Evolutionary conservation across 2,329 filamentous ascomycete genomes (phyloP).

Genomic region (Paraconiothyrium sp.): DNA sequence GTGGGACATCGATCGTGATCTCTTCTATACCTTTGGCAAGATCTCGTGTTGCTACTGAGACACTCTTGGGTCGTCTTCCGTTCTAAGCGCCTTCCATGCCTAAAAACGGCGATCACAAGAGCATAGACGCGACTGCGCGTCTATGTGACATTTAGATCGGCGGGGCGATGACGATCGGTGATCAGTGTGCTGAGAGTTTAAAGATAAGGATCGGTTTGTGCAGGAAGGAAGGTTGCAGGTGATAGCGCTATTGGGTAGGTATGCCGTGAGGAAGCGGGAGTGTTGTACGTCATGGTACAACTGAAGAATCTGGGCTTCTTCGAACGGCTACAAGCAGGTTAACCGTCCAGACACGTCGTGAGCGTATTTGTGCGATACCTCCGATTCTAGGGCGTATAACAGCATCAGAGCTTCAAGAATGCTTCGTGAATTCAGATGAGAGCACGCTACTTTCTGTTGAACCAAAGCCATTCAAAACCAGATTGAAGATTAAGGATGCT

Average conservation of each 20-base stretch:
- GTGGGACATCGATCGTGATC: not conserved
- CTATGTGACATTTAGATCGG: not conserved
- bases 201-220: not conserved
- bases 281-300: not conserved
- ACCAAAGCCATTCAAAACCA: too few species aligned
- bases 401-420: too few species aligned
- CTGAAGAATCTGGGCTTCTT: not conserved
- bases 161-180: not conserved
- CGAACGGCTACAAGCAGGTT: not conserved
- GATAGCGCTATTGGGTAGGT: not conserved
- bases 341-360: too few species aligned
- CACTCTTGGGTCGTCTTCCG: not conserved
- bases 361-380: too few species aligned
- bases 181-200: not conserved
- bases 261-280: not conserved
- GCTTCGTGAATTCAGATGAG: too few species aligned
- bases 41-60: not conserved
- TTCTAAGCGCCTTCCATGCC: not conserved
- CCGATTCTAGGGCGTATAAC: too few species aligned
- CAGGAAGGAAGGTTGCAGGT: not conserved
- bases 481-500: too few species aligned
- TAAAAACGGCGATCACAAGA: not conserved
- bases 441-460: too few species aligned
- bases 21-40: not conserved
- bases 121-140: not conserved